These are phyloP conservation scores for Crassisporium funariophilum DNA, from an alignment of 768 basidiomycete genomes.

Conservation along the genomic window DNA sequence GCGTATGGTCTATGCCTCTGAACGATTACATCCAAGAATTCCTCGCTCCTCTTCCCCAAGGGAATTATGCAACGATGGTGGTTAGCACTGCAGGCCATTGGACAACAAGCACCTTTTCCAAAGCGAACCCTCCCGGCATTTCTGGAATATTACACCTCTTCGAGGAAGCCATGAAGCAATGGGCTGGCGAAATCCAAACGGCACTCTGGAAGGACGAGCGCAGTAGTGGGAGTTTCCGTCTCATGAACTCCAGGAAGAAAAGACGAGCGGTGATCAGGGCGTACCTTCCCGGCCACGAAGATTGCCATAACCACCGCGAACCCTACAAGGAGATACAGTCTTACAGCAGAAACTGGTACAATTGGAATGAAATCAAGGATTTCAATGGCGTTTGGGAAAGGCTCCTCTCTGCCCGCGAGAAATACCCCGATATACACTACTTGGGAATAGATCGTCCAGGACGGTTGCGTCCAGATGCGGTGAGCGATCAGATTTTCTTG, in stretches of 20 bases:
- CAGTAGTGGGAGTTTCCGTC: slow-evolving; percentile 6
- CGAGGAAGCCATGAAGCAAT: slow-evolving; percentile 53
- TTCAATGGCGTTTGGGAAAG: slow-evolving; percentile 61
- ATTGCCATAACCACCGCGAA: slow-evolving; percentile 51
- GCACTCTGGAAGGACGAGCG: slow-evolving; percentile 37
- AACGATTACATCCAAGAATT: slow-evolving; percentile 55
- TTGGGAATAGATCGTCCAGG: slow-evolving; percentile 64
- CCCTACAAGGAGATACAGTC: slow-evolving; percentile 51
- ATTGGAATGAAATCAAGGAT: slow-evolving; percentile 63
- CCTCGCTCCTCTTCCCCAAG: slow-evolving; percentile 45
- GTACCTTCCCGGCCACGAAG: slow-evolving; percentile 67
- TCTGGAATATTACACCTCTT: slow-evolving; percentile 60
- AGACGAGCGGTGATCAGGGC: slow-evolving; percentile 58
- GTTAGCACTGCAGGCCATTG: slow-evolving; percentile 71
- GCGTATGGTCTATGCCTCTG: slow-evolving; percentile 53
- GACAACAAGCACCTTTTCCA: slow-evolving; percentile 57
- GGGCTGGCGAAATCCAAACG: slow-evolving; percentile 54
- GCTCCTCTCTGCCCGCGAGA: slow-evolving; percentile 34
- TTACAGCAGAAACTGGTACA: slow-evolving; percentile 54
- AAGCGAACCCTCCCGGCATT: slow-evolving; percentile 44
- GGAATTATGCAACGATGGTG: slow-evolving; percentile 62
- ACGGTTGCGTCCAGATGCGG: slow-evolving; percentile 64
- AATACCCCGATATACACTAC: slow-evolving; percentile 59
- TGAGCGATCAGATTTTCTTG: slow-evolving; percentile 32
- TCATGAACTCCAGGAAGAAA: slow-evolving; percentile 22